These are phyloP conservation scores for Strobilomyces confusus DNA, from an alignment of 768 basidiomycete genomes.

Conservation along the genomic window DNA sequence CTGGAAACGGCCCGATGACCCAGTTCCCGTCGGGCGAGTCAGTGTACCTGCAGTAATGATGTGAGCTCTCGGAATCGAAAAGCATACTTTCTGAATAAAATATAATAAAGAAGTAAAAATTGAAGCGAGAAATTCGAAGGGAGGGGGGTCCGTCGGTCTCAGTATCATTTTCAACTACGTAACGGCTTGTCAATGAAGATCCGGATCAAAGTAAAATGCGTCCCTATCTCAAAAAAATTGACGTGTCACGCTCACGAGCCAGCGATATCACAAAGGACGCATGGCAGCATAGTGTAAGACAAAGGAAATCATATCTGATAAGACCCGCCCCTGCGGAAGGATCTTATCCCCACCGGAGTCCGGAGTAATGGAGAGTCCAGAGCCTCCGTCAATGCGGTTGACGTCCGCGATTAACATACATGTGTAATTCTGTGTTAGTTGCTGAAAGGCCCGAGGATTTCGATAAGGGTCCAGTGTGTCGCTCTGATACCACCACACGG, in stretches of 20 bases:
- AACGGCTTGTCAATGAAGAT: background rate
- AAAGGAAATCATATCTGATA: background rate
- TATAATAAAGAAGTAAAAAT: conserved; percentile 3
- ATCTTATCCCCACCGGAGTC: conserved; percentile 9
- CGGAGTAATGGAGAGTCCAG: background rate
- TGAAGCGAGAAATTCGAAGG: background rate
- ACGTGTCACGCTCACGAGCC: background rate
- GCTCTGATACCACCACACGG: background rate
- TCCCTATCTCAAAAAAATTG: background rate
- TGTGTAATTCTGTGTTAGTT: background rate
- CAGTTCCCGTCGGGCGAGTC: conserved; percentile 86
- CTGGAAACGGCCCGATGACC: conserved; percentile 75
- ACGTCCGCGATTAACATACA: background rate
- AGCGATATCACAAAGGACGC: background rate
- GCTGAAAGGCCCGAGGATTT: background rate
- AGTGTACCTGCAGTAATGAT: conserved; percentile 61
- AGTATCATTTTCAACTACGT: background rate
- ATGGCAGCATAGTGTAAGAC: background rate
- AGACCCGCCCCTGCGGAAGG: conserved; percentile 14
- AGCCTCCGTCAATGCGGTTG: background rate
- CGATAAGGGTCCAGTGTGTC: background rate
- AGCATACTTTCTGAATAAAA: background rate
- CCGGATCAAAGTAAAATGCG: background rate
- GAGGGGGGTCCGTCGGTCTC: conserved; percentile 10
- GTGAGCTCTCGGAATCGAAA: background rate